These are phyloP conservation scores for Symbiodinium pilosum DNA, from an alignment of 73 alveolate genomes.

Conservation along the genomic window DNA sequence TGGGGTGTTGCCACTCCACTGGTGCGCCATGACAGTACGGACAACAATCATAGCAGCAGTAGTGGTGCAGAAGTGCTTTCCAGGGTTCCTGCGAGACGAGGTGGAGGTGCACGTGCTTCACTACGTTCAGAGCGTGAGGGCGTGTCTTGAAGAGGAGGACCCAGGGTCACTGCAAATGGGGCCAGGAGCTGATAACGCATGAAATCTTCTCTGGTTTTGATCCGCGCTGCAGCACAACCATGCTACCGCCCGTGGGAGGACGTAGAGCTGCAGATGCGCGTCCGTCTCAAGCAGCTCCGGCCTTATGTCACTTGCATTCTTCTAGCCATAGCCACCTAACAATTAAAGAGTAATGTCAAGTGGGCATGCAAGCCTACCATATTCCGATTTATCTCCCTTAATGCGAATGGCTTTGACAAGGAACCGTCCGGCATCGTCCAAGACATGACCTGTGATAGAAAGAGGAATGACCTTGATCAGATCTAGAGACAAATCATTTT, in stretches of 20 bases:
- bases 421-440: too few relatives aligned
- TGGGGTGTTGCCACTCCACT: not conserved
- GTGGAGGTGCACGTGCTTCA: not conserved
- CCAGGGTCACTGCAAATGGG: not conserved
- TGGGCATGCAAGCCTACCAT: too few relatives aligned
- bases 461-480: too few relatives aligned
- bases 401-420: too few relatives aligned
- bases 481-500: too few relatives aligned
- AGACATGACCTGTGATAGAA: too few relatives aligned
- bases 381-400: too few relatives aligned
- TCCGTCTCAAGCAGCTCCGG: not conserved
- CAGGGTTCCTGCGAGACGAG: not conserved
- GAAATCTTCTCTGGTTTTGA: not conserved
- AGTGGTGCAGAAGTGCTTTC: not conserved
- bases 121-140: not conserved
- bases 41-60: not conserved
- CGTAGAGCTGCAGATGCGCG: not conserved
- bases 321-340: too few relatives aligned
- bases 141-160: not conserved
- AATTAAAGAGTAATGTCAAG: too few relatives aligned
- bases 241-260: not conserved
- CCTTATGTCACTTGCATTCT: too few relatives aligned
- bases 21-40: not conserved
- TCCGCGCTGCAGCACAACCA: not conserved
- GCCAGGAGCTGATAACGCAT: not conserved